Conservation (phyloP, 2,329 filamentous ascomycete genomes). For the Microthyrium microscopicum region DNA sequence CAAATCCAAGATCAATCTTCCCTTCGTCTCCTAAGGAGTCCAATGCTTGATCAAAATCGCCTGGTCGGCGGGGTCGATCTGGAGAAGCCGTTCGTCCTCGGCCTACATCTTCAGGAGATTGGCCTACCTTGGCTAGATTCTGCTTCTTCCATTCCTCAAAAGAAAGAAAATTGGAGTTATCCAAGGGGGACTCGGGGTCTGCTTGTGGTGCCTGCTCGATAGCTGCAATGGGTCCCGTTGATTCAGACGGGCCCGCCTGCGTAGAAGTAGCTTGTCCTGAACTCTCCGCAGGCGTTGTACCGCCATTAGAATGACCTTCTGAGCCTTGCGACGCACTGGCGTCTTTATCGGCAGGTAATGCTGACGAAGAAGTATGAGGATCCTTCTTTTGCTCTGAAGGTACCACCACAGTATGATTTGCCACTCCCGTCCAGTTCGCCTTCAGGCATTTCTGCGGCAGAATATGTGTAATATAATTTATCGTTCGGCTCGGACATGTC, state of each 20-base stretch:
- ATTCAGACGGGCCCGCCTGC: too few relatives aligned
- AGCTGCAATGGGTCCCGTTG: too few relatives aligned
- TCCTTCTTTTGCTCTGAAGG: too few relatives aligned
- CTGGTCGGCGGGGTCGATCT: conserved; percentile 31
- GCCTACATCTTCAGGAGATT: conserved; percentile 53
- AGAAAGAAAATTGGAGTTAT: conserved; percentile 75
- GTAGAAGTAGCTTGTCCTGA: too few relatives aligned
- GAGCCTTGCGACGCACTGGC: too few relatives aligned
- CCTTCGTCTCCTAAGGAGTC: conserved; percentile 74
- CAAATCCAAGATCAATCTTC: conserved; percentile 63
- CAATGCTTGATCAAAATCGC: conserved; percentile 48
- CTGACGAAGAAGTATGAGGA: too few relatives aligned
- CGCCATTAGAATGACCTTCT: too few relatives aligned
- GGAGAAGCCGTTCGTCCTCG: conserved; percentile 34
- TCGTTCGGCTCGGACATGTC: conserved; percentile 40
- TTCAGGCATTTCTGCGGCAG: conserved; percentile 61
- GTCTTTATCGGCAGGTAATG: too few relatives aligned
- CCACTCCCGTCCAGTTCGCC: conserved; percentile 35
- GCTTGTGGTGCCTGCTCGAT: too few relatives aligned
- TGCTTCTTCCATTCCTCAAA: conserved; percentile 98
- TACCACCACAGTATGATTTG: too few relatives aligned
- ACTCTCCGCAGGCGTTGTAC: too few relatives aligned
- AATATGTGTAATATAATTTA: conserved; percentile 69
- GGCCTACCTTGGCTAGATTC: conserved; percentile 72
- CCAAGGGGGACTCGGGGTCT: conserved; percentile 50